phyloP scores from a whole-genome alignment of 2,329 filamentous ascomycete genomes.

The Fusarium sp. region DNA sequence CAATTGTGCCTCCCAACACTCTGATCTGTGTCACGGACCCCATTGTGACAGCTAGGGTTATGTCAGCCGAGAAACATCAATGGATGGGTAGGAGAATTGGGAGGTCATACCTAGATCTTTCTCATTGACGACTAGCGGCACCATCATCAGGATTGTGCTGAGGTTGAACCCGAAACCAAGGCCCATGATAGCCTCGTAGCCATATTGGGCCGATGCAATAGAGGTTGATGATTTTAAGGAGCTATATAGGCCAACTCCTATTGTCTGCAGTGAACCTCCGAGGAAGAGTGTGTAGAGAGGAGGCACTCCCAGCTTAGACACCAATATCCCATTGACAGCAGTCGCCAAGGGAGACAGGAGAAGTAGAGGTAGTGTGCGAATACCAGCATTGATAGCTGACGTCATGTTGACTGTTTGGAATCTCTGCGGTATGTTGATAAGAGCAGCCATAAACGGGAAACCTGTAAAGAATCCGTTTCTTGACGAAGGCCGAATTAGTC shows the following conservation, averaged over 20 bases:
- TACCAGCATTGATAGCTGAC: slow-evolving; percentile 12
- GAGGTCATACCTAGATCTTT: background rate
- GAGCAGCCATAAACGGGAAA: slow-evolving; percentile 23
- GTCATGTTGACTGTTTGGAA: slow-evolving; percentile 14
- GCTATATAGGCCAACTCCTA: slow-evolving; percentile 26
- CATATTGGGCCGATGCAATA: slow-evolving; percentile 5
- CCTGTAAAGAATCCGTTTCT: slow-evolving; percentile 15
- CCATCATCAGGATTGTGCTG: slow-evolving; percentile 22
- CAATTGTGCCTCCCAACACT: slow-evolving; percentile 27
- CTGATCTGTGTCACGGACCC: slow-evolving; percentile 21
- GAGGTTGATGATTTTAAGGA: background rate
- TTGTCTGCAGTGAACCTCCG: slow-evolving; percentile 9
- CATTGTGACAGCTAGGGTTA: slow-evolving; percentile 22
- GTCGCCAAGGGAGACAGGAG: slow-evolving; percentile 22
- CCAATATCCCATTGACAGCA: slow-evolving; percentile 11
- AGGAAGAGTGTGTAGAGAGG: slow-evolving; percentile 19
- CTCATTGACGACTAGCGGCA: slow-evolving; percentile 5
- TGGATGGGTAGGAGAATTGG: accelerated
- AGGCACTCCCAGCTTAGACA: slow-evolving; percentile 13
- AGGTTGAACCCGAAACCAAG: slow-evolving; percentile 24
- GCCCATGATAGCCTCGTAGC: slow-evolving; percentile 24
- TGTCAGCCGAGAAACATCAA: background rate
- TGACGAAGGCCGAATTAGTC: background rate
- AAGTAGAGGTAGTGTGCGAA: slow-evolving; percentile 15
- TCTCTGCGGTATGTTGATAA: slow-evolving; percentile 29